Evolutionary conservation across 306 rosid species (phyloP).

Genomic region (Castanea sativa): DNA sequence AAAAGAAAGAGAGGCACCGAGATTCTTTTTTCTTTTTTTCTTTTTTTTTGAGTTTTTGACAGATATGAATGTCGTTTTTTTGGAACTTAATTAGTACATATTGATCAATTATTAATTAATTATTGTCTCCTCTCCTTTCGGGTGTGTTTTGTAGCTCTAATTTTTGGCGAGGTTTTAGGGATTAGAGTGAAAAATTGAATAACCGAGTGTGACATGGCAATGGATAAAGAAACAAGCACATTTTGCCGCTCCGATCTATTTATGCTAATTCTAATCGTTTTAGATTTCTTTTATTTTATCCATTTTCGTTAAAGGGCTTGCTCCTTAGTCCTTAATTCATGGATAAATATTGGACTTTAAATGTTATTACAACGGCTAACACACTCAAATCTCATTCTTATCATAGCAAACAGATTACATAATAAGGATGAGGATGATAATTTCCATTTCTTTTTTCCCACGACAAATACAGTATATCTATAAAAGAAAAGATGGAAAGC

Average conservation of each 20-base stretch:
- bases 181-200: not conserved
- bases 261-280: not conserved
- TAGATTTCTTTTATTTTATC: not conserved
- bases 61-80: slow-evolving; percentile 6
- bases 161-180: slow-evolving; percentile 19
- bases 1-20: not conserved
- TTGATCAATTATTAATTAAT: no score
- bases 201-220: not conserved
- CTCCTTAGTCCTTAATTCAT: not conserved
- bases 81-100: not conserved
- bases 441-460: no score
- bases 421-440: no score
- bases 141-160: not conserved
- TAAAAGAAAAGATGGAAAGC: no score
- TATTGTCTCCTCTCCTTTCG: not conserved
- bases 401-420: no score
- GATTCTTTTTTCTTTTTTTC: not conserved
- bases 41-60: not conserved
- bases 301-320: not conserved
- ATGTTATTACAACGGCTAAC: no score
- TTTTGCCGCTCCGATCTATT: not conserved
- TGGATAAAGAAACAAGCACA: not conserved
- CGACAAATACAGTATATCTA: no score
- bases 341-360: not conserved
- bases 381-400: no score